Conservation (phyloP, 768 basidiomycete species). For the Dioszegia crocea region DNA sequence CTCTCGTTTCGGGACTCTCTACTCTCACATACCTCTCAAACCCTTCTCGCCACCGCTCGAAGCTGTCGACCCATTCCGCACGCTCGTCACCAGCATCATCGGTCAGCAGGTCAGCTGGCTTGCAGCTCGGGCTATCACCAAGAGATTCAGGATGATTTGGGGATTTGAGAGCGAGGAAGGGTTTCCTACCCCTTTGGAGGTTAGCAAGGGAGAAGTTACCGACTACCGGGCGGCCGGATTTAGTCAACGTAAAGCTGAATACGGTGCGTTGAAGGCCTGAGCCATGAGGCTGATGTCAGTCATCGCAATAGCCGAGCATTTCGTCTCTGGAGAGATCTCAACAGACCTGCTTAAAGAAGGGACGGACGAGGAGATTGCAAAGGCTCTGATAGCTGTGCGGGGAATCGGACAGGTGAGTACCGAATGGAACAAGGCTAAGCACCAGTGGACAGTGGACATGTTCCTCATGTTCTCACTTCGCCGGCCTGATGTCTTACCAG, state of each 20-base stretch:
- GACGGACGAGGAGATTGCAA: conserved; percentile 68
- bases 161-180: conserved; percentile 52
- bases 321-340: conserved; percentile 73
- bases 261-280: conserved; percentile 56
- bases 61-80: conserved; percentile 77
- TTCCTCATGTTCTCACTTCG: conserved; percentile 83
- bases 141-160: conserved; percentile 72
- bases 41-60: conserved; percentile 64
- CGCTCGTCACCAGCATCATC: conserved; percentile 69
- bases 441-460: conserved; percentile 67
- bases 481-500: conserved; percentile 73
- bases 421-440: not conserved
- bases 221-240: conserved; percentile 69
- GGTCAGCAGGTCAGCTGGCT: conserved; percentile 64
- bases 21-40: conserved; percentile 63
- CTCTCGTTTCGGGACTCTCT: conserved; percentile 66
- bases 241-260: conserved; percentile 82
- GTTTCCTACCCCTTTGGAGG: conserved; percentile 70
- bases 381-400: conserved; percentile 70
- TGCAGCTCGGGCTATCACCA: conserved; percentile 76
- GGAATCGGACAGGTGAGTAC: conserved; percentile 61
- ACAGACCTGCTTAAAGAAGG: conserved; percentile 67
- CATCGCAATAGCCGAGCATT: conserved; percentile 70
- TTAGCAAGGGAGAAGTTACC: conserved; percentile 60
- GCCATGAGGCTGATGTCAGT: conserved; percentile 53